These are phyloP conservation scores for Zygotorulaspora chibaensis DNA, from an alignment of 805 yeast genomes.

Conservation along the genomic window DNA sequence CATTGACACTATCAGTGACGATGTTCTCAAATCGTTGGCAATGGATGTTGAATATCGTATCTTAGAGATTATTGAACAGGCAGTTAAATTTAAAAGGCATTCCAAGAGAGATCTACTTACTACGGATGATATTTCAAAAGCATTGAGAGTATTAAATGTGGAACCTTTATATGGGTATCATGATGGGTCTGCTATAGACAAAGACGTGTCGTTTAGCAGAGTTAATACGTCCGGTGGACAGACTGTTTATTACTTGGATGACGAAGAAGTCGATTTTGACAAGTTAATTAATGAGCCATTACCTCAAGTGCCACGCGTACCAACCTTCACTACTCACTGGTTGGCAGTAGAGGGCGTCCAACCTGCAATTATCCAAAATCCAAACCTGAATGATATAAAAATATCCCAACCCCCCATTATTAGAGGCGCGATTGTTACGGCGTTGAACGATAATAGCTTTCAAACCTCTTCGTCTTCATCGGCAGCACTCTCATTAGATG, in stretches of 20 bases:
- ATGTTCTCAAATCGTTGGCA: slow-evolving; percentile 88
- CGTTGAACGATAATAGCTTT: slow-evolving; percentile 48
- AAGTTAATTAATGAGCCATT: slow-evolving; percentile 87
- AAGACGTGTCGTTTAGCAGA: slow-evolving; percentile 76
- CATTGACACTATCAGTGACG: slow-evolving; percentile 71
- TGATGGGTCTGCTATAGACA: slow-evolving; percentile 35
- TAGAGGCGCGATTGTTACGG: slow-evolving; percentile 77
- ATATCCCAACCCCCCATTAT: slow-evolving; percentile 63
- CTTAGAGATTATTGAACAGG: slow-evolving; percentile 92
- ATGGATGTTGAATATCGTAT: slow-evolving; percentile 99
- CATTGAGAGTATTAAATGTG: slow-evolving; percentile 78
- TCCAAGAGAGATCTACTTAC: slow-evolving; percentile 77
- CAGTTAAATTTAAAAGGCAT: slow-evolving; percentile 93
- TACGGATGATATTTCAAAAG: slow-evolving; percentile 76
- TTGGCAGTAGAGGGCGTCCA: slow-evolving; percentile 98
- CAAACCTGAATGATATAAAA: slow-evolving; percentile 70
- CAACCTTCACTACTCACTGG: slow-evolving; percentile 95
- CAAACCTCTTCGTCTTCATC: slow-evolving; percentile 29
- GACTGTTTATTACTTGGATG: slow-evolving; percentile 87
- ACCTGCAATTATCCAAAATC: slow-evolving; percentile 96
- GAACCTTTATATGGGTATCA: slow-evolving; percentile 94
- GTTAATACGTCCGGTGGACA: slow-evolving; percentile 91
- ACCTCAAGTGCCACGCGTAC: slow-evolving; percentile 90
- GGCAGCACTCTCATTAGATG: slow-evolving; percentile 14
- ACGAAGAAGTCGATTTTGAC: slow-evolving; percentile 90